These are phyloP conservation scores for Tolypocladium album DNA, from an alignment of 2,329 filamentous ascomycete species.

Conservation along the genomic window DNA sequence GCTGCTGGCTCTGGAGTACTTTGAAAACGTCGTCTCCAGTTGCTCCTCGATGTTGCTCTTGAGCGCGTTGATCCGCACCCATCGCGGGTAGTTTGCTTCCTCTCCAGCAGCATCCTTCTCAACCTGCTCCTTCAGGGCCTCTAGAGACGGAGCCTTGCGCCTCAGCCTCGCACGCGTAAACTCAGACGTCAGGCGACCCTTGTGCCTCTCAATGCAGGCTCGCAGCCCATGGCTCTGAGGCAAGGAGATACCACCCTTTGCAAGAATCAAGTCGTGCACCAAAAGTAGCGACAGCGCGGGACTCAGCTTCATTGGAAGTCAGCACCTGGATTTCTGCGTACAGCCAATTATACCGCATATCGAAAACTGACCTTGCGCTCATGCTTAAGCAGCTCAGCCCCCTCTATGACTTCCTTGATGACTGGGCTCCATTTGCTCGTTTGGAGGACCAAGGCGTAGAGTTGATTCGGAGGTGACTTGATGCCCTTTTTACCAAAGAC, in stretches of 20 bases:
- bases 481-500: constrained; percentile 65
- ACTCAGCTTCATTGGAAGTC: constrained; percentile 50
- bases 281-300: constrained; percentile 73
- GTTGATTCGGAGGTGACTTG: constrained; percentile 68
- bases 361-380: constrained; percentile 64
- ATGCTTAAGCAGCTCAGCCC: constrained; percentile 59
- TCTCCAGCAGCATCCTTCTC: constrained; percentile 37
- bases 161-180: constrained; percentile 70
- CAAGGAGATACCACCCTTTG: constrained; percentile 73
- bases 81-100: constrained; percentile 63
- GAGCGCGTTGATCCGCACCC: constrained; percentile 80
- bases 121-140: constrained; percentile 51
- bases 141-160: constrained; percentile 56
- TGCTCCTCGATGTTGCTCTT: constrained; percentile 61
- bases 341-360: neutral
- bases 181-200: constrained; percentile 68
- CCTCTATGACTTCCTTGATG: constrained; percentile 83
- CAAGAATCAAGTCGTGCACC: constrained; percentile 73
- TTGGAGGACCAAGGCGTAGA: constrained; percentile 82
- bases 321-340: constrained; percentile 1
- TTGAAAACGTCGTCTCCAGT: constrained; percentile 62
- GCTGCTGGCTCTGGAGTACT: constrained; percentile 43
- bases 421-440: constrained; percentile 83
- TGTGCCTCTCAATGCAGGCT: constrained; percentile 67
- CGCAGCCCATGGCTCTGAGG: constrained; percentile 70